Evolutionary conservation across 106 monocot species (phyloP).

Genomic region (Phalaenopsis aphrodite): DNA sequence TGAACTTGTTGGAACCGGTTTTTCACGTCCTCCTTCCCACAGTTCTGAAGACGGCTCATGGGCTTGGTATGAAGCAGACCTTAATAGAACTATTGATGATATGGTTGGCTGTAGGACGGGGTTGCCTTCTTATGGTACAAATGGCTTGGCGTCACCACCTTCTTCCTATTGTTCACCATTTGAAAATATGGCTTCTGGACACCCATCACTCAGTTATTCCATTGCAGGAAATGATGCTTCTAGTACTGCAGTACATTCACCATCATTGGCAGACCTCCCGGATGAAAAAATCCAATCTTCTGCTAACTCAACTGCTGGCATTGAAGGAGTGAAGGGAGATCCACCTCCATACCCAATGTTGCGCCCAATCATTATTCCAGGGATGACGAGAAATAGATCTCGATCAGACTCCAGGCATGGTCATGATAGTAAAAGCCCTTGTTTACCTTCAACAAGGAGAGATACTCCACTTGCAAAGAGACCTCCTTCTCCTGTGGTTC

Average conservation of each 20-base stretch:
- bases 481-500: constrained; percentile 93
- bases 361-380: constrained; percentile 88
- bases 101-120: constrained; percentile 68
- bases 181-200: constrained; percentile 47
- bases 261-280: constrained; percentile 27
- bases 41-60: constrained; percentile 95
- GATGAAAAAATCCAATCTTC: constrained; percentile 45
- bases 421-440: constrained; percentile 68
- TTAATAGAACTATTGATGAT: constrained; percentile 91
- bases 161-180: constrained; percentile 56
- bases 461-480: constrained; percentile 60
- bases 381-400: constrained; percentile 57
- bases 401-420: constrained; percentile 73
- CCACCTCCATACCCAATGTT: constrained; percentile 64
- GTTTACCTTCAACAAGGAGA: constrained; percentile 63
- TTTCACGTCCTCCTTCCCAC: constrained; percentile 84
- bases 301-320: constrained; percentile 25
- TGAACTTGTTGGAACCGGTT: constrained; percentile 70
- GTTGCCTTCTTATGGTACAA: constrained; percentile 38
- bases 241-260: constrained; percentile 28
- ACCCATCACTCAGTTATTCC: constrained; percentile 38
- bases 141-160: constrained; percentile 55
- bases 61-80: constrained; percentile 96
- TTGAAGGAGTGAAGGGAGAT: constrained; percentile 74
- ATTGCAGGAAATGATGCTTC: constrained; percentile 39